A percentile compares a stretch with the other conserved stretches of the same genome.
phyloP scores from a whole-genome alignment of 139 green algal species.

The Edaphochlamys debaryana region DNA sequence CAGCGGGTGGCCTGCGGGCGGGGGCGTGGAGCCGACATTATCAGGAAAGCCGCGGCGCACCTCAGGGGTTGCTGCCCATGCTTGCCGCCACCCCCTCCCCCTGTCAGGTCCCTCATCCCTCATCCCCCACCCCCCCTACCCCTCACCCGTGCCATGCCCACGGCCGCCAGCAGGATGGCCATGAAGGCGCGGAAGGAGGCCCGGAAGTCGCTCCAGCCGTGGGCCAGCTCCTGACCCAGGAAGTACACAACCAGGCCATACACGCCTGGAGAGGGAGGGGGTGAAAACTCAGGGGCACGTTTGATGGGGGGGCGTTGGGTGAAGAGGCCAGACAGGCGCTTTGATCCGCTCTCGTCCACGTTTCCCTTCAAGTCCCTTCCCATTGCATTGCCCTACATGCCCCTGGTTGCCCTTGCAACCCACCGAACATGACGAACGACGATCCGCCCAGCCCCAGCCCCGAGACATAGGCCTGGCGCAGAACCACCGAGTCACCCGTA shows the following conservation, averaged over 20 bases:
- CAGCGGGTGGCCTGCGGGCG: constrained; percentile 39
- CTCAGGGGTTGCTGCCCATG: too few species aligned
- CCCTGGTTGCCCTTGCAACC: not conserved
- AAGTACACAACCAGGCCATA: constrained; percentile 69
- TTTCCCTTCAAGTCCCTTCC: too few species aligned
- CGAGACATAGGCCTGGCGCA: too few species aligned
- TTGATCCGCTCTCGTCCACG: not conserved
- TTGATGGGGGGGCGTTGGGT: not conserved
- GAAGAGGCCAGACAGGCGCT: not conserved
- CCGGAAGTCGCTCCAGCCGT: constrained; percentile 62
- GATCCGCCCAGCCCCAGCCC: too few species aligned
- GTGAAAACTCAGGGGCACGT: not conserved
- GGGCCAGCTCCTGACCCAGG: constrained; percentile 70
- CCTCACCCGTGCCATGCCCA: constrained; percentile 56
- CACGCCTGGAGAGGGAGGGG: not conserved
- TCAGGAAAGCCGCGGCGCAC: too few species aligned
- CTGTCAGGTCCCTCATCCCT: too few species aligned
- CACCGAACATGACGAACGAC: too few species aligned
- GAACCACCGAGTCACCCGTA: too few species aligned
- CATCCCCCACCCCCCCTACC: too few species aligned
- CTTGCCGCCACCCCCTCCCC: too few species aligned
- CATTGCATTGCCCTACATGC: not conserved
- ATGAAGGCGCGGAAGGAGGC: constrained; percentile 84
- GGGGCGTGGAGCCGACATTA: too few species aligned
- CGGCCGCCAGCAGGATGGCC: constrained; percentile 74